phyloP scores from a whole-genome alignment of 2,329 filamentous ascomycete genomes.

The Alternaria triticimaculans region DNA sequence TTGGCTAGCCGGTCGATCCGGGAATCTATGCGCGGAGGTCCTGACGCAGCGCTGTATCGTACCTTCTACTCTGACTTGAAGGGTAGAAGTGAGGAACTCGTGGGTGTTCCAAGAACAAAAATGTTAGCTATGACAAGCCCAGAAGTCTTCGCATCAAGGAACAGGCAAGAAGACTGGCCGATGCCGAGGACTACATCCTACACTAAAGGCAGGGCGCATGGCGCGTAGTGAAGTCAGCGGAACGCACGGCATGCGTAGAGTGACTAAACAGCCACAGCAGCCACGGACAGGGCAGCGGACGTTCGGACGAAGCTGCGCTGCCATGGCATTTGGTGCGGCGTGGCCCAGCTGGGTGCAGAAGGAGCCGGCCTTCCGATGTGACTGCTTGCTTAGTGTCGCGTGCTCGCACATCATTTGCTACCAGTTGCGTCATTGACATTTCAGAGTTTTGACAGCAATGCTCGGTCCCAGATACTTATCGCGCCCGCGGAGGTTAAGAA shows the following conservation, averaged over 20 bases:
- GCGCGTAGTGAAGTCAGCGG: conserved; percentile 14
- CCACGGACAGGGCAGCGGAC: neutral
- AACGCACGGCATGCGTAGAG: conserved; percentile 6
- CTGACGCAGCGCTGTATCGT: neutral
- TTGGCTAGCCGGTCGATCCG: conserved; percentile 1
- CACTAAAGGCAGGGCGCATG: conserved; percentile 1
- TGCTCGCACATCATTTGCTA: conserved; percentile 2
- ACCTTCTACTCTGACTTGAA: neutral
- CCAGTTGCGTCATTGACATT: conserved; percentile 9
- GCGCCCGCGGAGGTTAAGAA: neutral
- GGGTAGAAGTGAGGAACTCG: neutral
- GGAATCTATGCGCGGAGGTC: neutral
- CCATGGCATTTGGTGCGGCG: conserved; percentile 1
- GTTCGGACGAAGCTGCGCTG: conserved; percentile 11
- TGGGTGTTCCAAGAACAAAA: neutral
- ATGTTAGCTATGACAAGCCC: neutral
- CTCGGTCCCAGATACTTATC: neutral
- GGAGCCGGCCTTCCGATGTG: conserved; percentile 15
- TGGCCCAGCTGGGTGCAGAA: neutral
- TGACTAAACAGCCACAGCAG: conserved; percentile 3
- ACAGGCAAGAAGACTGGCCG: neutral
- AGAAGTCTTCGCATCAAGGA: neutral
- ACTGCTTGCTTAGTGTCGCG: conserved; percentile 1
- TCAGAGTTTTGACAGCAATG: neutral
- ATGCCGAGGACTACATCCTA: neutral